A percentile compares a stretch with the other conserved stretches of the same genome.
Evolutionary conservation across 345 rosid genomes (phyloP).

Genomic region (Brassica juncea): DNA sequence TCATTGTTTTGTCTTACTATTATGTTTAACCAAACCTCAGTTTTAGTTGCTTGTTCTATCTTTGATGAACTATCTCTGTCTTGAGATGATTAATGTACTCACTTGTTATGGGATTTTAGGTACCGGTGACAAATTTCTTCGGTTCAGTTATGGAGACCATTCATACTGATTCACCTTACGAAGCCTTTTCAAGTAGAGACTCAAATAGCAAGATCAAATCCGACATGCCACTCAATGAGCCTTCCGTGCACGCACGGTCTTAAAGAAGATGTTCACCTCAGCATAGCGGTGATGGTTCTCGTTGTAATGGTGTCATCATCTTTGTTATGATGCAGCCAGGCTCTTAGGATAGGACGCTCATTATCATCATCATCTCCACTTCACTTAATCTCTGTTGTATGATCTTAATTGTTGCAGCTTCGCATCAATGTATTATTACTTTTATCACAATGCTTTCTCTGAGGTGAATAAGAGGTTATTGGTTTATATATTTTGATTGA

Average conservation of each 20-base stretch:
- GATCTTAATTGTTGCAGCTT: slow-evolving; percentile 6
- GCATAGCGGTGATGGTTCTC: slow-evolving; percentile 60
- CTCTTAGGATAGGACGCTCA: not conserved
- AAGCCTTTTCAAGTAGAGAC: slow-evolving; percentile 41
- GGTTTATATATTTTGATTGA: too few relatives aligned
- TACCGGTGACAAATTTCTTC: slow-evolving; percentile 81
- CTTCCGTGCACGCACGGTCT: slow-evolving; percentile 26
- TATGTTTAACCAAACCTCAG: slow-evolving; percentile 1
- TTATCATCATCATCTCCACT: not conserved
- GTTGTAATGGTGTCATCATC: slow-evolving; percentile 29
- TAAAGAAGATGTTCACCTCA: slow-evolving; percentile 42
- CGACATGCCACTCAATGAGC: slow-evolving; percentile 36
- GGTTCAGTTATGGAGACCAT: slow-evolving; percentile 69
- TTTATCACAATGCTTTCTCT: not conserved
- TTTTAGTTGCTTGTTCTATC: not conserved
- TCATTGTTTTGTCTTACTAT: not conserved
- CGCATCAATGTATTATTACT: not conserved
- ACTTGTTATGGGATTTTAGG: slow-evolving; percentile 10
- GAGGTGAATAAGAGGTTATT: not conserved
- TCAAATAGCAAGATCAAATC: slow-evolving; percentile 33
- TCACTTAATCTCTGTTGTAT: slow-evolving; percentile 14
- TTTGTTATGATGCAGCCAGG: slow-evolving; percentile 10
- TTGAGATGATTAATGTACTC: not conserved
- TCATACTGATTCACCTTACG: slow-evolving; percentile 75
- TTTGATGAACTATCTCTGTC: not conserved